Evolutionary conservation across 768 basidiomycete species (phyloP).

Genomic region (Naematelia aurantialba): DNA sequence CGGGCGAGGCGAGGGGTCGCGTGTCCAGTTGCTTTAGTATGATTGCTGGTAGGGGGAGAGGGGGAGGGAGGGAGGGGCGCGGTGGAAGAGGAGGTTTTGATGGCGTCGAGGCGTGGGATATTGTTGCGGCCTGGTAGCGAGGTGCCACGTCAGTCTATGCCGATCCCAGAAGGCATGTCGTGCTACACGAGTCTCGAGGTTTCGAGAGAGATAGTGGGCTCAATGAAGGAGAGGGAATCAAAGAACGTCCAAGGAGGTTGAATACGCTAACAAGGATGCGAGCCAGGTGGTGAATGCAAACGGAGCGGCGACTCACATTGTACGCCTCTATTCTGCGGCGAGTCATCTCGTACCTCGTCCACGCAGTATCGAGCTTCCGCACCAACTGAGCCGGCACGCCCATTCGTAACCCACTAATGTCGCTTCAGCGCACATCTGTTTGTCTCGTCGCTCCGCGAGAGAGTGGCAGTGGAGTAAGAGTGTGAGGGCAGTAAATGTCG

Average conservation of each 20-base stretch:
- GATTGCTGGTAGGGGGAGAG: too few species aligned
- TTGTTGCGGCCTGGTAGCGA: neutral
- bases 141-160: neutral
- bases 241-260: neutral
- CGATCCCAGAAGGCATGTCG: too few species aligned
- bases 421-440: neutral
- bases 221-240: neutral
- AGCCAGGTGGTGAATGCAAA: neutral
- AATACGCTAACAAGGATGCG: neutral
- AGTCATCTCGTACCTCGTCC: neutral
- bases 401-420: neutral
- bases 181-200: too few species aligned
- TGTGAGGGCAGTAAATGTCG: neutral
- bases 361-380: neutral
- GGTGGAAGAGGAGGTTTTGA: conserved; percentile 3
- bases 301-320: conserved; percentile 3
- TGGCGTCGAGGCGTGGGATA: neutral
- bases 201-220: too few species aligned
- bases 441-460: neutral
- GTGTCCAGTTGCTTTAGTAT: neutral
- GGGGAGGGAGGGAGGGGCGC: neutral
- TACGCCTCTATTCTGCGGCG: neutral
- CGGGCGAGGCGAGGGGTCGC: conserved; percentile 4
- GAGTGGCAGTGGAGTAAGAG: neutral
- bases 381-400: neutral